A percentile compares a stretch with the other conserved stretches of the same genome.
phyloP scores from a whole-genome alignment of 228 moss, liverwort and hornwort species.

The Sphagnum fallax region DNA sequence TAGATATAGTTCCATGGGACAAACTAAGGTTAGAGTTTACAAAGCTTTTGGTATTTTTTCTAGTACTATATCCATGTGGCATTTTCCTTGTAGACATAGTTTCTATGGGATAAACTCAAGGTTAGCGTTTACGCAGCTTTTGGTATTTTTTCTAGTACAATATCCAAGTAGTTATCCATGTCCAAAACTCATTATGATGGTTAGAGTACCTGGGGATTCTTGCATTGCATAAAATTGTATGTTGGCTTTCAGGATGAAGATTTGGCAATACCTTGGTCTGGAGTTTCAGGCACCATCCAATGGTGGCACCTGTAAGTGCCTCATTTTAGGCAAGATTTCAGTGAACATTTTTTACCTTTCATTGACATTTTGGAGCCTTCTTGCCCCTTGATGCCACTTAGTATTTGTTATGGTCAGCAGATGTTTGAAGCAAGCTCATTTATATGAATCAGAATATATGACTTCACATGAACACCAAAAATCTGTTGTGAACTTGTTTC shows the following conservation, averaged over 20 bases:
- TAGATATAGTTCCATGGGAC: constrained; percentile 79
- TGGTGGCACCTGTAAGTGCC: constrained; percentile 19
- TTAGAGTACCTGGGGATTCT: background rate
- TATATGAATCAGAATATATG: background rate
- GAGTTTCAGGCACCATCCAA: constrained; percentile 33
- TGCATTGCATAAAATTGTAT: background rate
- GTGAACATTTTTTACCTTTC: background rate
- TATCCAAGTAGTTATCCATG: no score
- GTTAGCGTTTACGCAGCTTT: constrained; percentile 12
- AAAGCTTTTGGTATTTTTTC: background rate
- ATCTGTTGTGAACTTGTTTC: background rate
- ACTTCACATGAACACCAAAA: background rate
- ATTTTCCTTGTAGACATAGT: no score
- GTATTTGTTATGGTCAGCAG: background rate
- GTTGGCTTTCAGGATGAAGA: constrained; percentile 33
- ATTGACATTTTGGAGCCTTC: background rate
- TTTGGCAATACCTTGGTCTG: constrained; percentile 31
- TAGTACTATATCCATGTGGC: no score
- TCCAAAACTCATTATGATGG: no score
- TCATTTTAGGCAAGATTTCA: no score
- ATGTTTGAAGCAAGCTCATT: no score
- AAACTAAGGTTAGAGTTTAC: background rate
- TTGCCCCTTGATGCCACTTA: background rate
- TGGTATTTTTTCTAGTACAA: background rate
- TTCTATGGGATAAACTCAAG: constrained; percentile 42